Evolutionary conservation across 2,329 filamentous ascomycete species (phyloP), one percentile per base, ranked within the genome.

Genomic region (Fusarium pseudocircinatum): DNA sequence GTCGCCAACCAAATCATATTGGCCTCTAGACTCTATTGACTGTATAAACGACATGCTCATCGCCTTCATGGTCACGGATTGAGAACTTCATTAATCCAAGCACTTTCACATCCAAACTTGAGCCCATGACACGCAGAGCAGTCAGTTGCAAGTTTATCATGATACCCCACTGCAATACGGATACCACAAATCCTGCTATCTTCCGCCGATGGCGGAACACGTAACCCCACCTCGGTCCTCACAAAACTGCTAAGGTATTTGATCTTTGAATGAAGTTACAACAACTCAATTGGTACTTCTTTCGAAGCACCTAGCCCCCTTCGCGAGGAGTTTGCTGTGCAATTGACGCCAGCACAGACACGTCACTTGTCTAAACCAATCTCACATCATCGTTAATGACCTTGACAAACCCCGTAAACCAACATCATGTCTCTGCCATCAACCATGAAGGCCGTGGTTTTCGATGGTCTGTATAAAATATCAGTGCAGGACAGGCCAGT

Each of bases 391-490:
- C 18, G n/a, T n/a, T n/a, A 20, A 42, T 16, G 16, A 34, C 28
- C 18, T 49, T 28, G 26, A 52, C 34, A 24, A 39, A 36, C 13
- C 28, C 28, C n/a, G 18, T 40, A 39, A 49, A 26, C 20, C 18
- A 47, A 18, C 37, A 67, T n/a, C 43, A 81, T 85, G 81, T 77
- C 81, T 58, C 65, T 80, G 12, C 79, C 81, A 34, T 77, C 78
- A 40, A 93, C 89, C 1, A 97, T 98, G 95, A 93, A 93, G 82
- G 94, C 94, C 36, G 94, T 98, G 36, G 89, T 97, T 61, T 97
- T 97, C 84, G 92, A 96, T 70, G 94, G 92, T 5, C 92, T 93
- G 8, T 87, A 89, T 78, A 90, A 93, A 78, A 87, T 97, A 61
- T 91, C 88, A 2, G 83, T 98, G 62, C 92, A 97, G 83, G 90